phyloP scores from a whole-genome alignment of 371 early-diverging fungal species.

The Rhizopus sp. region DNA sequence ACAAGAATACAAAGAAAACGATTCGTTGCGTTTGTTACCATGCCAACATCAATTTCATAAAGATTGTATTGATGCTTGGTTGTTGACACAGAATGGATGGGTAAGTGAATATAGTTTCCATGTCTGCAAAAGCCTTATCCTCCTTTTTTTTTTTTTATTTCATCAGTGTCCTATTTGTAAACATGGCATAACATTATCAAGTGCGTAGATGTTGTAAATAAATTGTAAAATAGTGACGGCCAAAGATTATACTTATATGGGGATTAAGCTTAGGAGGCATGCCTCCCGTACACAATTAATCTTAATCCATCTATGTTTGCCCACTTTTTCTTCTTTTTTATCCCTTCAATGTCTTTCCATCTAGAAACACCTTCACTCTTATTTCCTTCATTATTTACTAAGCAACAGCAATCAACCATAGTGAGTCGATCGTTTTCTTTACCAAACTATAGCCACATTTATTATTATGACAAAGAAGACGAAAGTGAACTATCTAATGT shows the following conservation, averaged over 20 bases:
- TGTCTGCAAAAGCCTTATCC: not conserved
- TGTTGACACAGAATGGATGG: slow-evolving; percentile 73
- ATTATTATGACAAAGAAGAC: slow-evolving; percentile 8
- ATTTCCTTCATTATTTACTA: slow-evolving; percentile 15
- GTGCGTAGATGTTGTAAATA: slow-evolving; percentile 1
- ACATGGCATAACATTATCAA: slow-evolving; percentile 49
- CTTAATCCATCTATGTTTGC: not conserved
- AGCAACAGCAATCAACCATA: not conserved
- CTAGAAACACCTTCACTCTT: slow-evolving; percentile 14
- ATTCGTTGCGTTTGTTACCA: slow-evolving; percentile 76
- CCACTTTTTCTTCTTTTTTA: not conserved
- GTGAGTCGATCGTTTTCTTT: too few relatives aligned
- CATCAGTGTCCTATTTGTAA: slow-evolving; percentile 81
- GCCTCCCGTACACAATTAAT: not conserved
- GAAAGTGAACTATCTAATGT: slow-evolving; percentile 9
- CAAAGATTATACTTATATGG: too few relatives aligned
- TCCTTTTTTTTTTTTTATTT: slow-evolving; percentile 6
- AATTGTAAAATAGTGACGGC: not conserved
- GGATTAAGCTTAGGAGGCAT: too few relatives aligned
- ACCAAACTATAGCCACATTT: not conserved
- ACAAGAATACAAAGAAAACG: slow-evolving; percentile 81
- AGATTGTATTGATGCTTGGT: slow-evolving; percentile 87
- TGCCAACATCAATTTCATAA: slow-evolving; percentile 93
- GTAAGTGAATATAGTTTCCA: slow-evolving; percentile 38
- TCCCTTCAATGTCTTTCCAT: slow-evolving; percentile 11